Evolutionary conservation across 768 basidiomycete species (phyloP), one percentile per base, ranked within the genome.

Genomic region (Boletus pseudo-olivaceus): DNA sequence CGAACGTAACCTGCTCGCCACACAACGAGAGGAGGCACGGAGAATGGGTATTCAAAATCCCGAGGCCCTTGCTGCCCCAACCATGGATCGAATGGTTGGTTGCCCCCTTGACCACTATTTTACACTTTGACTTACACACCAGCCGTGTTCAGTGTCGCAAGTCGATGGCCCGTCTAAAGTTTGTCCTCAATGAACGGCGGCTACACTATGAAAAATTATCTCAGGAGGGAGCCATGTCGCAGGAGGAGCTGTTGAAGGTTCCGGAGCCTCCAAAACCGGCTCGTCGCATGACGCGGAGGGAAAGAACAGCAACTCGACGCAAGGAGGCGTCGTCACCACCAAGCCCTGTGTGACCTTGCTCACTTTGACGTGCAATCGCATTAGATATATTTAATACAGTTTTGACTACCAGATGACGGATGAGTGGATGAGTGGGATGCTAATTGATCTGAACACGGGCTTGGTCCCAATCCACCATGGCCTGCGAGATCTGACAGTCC

Each of bases 161-260:
- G 76, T 87, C 91, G 19, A 96, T 97, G 93, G 93, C 91, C n/a
- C 85, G 92, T 19, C 93, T 98, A 70, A 98, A 98, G 70, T 84
- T 82, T 54, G 85, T 98, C 20, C 76, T 98, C 46, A 93, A 93
- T 65, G 95, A 98, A 67, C 86, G 97, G 34, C 80, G 94, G 42
- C 68, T 92, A 23, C 92, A 91, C 9, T 89, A 93, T 57, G 82
- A 90, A 34, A 69, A 72, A 35, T 23, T 72, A 4, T 38, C 44
- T 26, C 43, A 45, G 37, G 61, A 64, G 39, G 67, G 67, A 0
- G 48, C 43, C 10, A 52, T 60, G 58, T 34, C 63, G 7, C 54
- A 51, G 48, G 63, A 62, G 47, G 65, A 63, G 17, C 5, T 60
- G 39, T 20, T 62, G 46, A 46, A 42, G 40, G 50, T 51, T 20